A percentile compares a stretch with the other conserved stretches of the same genome.
Conservation (phyloP, 2,329 filamentous ascomycete genomes). For the Botryotinia convoluta region DNA sequence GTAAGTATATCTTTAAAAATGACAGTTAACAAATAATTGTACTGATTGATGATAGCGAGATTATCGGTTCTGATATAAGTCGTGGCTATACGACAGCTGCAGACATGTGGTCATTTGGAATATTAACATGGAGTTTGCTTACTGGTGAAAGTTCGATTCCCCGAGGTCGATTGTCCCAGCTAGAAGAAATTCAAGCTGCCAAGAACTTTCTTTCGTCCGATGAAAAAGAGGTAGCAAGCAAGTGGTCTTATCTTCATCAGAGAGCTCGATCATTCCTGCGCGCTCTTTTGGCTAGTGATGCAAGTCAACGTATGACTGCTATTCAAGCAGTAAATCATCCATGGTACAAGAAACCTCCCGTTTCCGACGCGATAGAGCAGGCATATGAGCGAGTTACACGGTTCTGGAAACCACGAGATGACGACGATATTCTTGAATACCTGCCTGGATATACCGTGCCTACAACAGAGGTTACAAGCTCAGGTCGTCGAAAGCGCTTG, state of each 20-base stretch:
- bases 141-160: slow-evolving; percentile 30
- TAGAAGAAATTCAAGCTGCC: slow-evolving; percentile 28
- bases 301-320: slow-evolving; percentile 39
- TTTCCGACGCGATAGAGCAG: slow-evolving; percentile 31
- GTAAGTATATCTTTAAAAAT: slow-evolving; percentile 26
- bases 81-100: slow-evolving; percentile 35
- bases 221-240: slow-evolving; percentile 14
- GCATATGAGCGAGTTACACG: slow-evolving; percentile 29
- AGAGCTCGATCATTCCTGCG: slow-evolving; percentile 37
- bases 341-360: slow-evolving; percentile 40
- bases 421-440: slow-evolving; percentile 29
- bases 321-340: slow-evolving; percentile 38
- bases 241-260: slow-evolving; percentile 25
- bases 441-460: slow-evolving; percentile 22
- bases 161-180: slow-evolving; percentile 24
- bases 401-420: slow-evolving; percentile 34
- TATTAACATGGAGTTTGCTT: slow-evolving; percentile 33
- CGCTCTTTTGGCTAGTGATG: slow-evolving; percentile 39
- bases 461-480: background rate
- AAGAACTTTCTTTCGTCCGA: slow-evolving; percentile 24
- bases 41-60: slow-evolving; percentile 25
- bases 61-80: slow-evolving; percentile 14
- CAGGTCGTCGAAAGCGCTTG: slow-evolving; percentile 25
- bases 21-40: background rate
- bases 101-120: slow-evolving; percentile 38